Conservation (phyloP, 441 rosid genomes). For the Euphorbia neoarborescens region DNA sequence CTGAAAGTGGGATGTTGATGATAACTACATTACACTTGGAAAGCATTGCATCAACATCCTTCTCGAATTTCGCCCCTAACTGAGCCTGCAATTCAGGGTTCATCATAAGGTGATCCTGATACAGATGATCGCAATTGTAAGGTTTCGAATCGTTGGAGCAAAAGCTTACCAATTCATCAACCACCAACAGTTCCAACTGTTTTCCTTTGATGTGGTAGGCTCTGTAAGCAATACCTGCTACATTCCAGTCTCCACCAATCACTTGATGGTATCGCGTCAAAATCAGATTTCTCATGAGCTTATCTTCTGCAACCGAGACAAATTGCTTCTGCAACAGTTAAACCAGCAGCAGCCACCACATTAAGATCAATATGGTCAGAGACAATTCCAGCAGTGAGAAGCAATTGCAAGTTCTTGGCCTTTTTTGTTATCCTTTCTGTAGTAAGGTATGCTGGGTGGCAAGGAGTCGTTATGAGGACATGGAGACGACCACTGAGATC, state of each 20-base stretch:
- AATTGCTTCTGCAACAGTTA: conserved; percentile 91
- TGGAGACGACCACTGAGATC: too few relatives aligned
- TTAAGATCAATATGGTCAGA: conserved; percentile 84
- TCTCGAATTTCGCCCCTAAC: conserved; percentile 68
- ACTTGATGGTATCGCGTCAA: conserved; percentile 75
- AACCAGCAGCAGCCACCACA: conserved; percentile 83
- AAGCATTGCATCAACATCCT: conserved; percentile 70
- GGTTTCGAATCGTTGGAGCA: conserved; percentile 84
- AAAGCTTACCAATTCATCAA: conserved; percentile 80
- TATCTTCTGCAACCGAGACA: conserved; percentile 90
- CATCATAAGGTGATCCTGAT: conserved; percentile 71
- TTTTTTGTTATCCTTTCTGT: conserved; percentile 85
- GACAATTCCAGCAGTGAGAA: conserved; percentile 92
- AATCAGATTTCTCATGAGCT: conserved; percentile 86
- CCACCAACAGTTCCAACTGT: conserved; percentile 84
- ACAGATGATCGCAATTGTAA: conserved; percentile 75
- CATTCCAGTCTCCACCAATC: conserved; percentile 77
- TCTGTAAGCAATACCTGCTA: conserved; percentile 67
- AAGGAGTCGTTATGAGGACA: conserved; percentile 79
- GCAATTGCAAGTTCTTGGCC: conserved; percentile 81
- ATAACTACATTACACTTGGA: conserved; percentile 76
- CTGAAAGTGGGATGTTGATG: conserved; percentile 75
- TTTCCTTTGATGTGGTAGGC: conserved; percentile 94
- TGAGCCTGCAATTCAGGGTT: conserved; percentile 64
- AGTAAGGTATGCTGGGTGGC: conserved; percentile 89